A percentile compares a stretch with the other conserved stretches of the same genome.
Evolutionary conservation across 1,284 basidiomycete genomes (phyloP).

Genomic region (Boletus smithii): DNA sequence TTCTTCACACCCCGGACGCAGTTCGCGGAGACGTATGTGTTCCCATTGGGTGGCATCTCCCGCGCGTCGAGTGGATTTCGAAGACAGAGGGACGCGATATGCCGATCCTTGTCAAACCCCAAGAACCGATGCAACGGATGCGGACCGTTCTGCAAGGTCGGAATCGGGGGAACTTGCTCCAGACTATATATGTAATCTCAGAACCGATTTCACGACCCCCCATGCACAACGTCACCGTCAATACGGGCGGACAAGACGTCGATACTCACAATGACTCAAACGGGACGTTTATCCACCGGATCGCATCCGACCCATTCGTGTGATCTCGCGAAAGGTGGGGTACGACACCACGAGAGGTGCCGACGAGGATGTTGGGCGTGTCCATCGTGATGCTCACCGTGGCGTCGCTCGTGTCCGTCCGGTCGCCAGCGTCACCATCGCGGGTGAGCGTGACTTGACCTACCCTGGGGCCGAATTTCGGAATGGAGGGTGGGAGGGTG

Average conservation of each 20-base stretch:
- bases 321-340: conserved; percentile 73
- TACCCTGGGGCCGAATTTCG: conserved; percentile 27
- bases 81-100: conserved; percentile 57
- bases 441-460: conserved; percentile 22
- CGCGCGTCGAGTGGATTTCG: conserved; percentile 62
- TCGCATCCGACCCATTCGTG: conserved; percentile 42
- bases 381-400: conserved; percentile 36
- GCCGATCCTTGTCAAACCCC: conserved; percentile 47
- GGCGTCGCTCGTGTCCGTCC: not conserved
- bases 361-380: conserved; percentile 61
- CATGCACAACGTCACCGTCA: not conserved
- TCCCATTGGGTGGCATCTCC: conserved; percentile 69
- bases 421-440: not conserved
- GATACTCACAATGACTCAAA: conserved; percentile 77
- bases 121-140: conserved; percentile 57
- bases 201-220: too few species aligned
- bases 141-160: conserved; percentile 49
- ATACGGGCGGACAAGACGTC: too few species aligned
- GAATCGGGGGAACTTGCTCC: conserved; percentile 58
- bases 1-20: conserved; percentile 70
- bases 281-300: conserved; percentile 63
- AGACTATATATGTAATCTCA: too few species aligned
- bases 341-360: conserved; percentile 68
- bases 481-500: conserved; percentile 2
- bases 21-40: conserved; percentile 50